A percentile compares a stretch with the other conserved stretches of the same genome.
phyloP scores from a whole-genome alignment of 768 basidiomycete species.

The Leccinum subgranulosum region DNA sequence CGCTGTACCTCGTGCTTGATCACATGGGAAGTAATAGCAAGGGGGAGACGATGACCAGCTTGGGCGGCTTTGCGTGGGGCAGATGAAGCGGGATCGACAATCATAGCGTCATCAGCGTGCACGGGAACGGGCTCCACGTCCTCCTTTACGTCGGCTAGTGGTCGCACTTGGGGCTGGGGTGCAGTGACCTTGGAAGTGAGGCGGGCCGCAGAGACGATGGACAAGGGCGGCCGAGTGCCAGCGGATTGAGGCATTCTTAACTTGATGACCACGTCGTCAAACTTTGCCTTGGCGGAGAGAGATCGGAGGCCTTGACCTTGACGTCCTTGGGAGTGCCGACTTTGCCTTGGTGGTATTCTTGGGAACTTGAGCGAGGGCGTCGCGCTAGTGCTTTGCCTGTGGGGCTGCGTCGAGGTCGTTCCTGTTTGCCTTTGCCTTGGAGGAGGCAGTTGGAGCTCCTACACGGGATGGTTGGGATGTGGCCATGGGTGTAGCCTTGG shows the following conservation, averaged over 20 bases:
- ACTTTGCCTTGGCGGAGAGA: slow-evolving; percentile 44
- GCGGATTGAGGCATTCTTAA: slow-evolving; percentile 34
- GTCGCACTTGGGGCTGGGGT: slow-evolving; percentile 18
- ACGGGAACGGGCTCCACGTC: slow-evolving; percentile 16
- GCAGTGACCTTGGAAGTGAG: slow-evolving; percentile 16
- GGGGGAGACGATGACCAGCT: slow-evolving; percentile 31
- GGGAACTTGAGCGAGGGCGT: slow-evolving; percentile 68
- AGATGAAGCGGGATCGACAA: slow-evolving; percentile 41
- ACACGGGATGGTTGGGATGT: slow-evolving; percentile 37
- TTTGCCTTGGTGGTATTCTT: slow-evolving; percentile 47
- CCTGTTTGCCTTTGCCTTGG: slow-evolving; percentile 36
- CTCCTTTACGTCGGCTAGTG: slow-evolving; percentile 31
- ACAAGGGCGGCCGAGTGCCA: slow-evolving; percentile 48
- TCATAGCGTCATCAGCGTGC: slow-evolving; percentile 51
- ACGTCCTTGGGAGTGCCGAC: slow-evolving; percentile 22
- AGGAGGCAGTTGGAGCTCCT: slow-evolving; percentile 36
- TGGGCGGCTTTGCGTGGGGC: neutral
- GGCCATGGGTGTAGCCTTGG: slow-evolving; percentile 36
- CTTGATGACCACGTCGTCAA: slow-evolving; percentile 64
- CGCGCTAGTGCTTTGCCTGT: slow-evolving; percentile 70
- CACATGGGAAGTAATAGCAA: slow-evolving; percentile 6
- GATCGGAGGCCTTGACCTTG: slow-evolving; percentile 58
- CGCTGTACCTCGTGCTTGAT: slow-evolving; percentile 30
- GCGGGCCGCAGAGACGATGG: slow-evolving; percentile 24
- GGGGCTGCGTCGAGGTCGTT: slow-evolving; percentile 46